Base-by-base conservation (phyloP, 768 basidiomycete species). In the Leccinum pellstonianum region DNA sequence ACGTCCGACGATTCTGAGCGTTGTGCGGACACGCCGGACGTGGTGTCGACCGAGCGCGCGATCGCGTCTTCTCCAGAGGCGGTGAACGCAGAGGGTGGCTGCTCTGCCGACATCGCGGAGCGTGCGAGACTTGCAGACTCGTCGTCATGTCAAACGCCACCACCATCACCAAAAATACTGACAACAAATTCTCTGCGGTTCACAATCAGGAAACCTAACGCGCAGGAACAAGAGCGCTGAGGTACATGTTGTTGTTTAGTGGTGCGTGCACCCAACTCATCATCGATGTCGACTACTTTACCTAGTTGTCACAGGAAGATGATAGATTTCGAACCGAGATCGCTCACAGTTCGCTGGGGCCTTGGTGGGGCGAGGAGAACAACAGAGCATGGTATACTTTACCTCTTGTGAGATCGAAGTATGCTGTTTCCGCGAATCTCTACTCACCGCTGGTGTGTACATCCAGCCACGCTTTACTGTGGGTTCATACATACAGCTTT, bases 41-140 rank as follows among this genome's bases (percentile, higher is more conserved):
- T 66, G 9, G 86, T 68, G 6, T 85, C 77, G 47, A 92, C 77
- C 3, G 77, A 68, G 6, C 84, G 83, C 2, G 75, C 67, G 58
- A 92, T 90, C 0, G 77, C 86, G 31, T 89, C 90, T 64, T 87
- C 81, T 7, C 81, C 86, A 1, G 85, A 80, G 0, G 83, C 70
- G 10, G 84, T 79, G 60, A 89, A 87, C 5, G 80, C 46, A 25
- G 68, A 54, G 21, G 55, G 58, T 35, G 53, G 47, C 10, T 46
- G 58, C 5, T 56, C 58, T n/a, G 57, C 10, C 23, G 62, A 59
- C 68, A 70, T 49, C 21, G 46, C 46, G 21, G 15, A 49, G 48
- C 48, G 48, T 49, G 48, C 8, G 48, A 49, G 48, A 25, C 43
- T 46, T n/a, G 33, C 33, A 35, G 33, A 35, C 12, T 35, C 33